Evolutionary conservation across 2,329 filamentous ascomycete genomes (phyloP).

Genomic region (Diplodia scrobiculata): DNA sequence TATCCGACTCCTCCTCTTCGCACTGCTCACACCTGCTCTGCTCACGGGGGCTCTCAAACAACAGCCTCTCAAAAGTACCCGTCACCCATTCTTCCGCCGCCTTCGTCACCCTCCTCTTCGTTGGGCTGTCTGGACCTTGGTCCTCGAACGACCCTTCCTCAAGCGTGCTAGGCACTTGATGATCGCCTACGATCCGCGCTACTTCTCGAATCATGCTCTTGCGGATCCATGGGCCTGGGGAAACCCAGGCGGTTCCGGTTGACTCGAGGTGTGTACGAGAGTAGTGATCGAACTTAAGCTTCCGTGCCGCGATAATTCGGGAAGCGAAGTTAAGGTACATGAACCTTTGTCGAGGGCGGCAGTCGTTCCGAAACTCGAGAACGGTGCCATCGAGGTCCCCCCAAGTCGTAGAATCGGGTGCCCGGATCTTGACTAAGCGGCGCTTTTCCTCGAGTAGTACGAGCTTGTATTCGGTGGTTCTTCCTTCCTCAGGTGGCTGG

Average conservation of each 20-base stretch:
- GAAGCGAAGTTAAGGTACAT: not conserved
- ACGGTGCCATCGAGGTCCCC: not conserved
- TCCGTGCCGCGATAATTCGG: slow-evolving; percentile 1
- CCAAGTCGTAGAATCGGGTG: not conserved
- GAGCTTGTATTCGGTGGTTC: not conserved
- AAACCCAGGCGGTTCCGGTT: not conserved
- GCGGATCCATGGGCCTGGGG: not conserved
- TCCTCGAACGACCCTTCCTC: not conserved
- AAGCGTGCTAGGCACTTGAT: not conserved
- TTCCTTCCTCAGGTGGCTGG: not conserved
- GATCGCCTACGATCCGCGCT: not conserved
- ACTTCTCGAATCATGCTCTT: slow-evolving; percentile 4
- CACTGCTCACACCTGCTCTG: no score
- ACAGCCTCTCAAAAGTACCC: no score
- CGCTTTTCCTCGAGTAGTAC: not conserved
- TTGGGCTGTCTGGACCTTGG: no score
- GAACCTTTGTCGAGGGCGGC: not conserved
- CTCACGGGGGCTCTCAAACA: no score
- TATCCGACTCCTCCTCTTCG: no score
- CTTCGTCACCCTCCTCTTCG: no score
- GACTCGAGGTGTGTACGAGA: not conserved
- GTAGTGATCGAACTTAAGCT: not conserved
- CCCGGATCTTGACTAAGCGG: not conserved
- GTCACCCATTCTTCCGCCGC: no score
- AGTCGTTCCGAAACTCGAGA: not conserved